phyloP scores from a whole-genome alignment of 1,284 basidiomycete species.

The Leucoagaricus sp. region DNA sequence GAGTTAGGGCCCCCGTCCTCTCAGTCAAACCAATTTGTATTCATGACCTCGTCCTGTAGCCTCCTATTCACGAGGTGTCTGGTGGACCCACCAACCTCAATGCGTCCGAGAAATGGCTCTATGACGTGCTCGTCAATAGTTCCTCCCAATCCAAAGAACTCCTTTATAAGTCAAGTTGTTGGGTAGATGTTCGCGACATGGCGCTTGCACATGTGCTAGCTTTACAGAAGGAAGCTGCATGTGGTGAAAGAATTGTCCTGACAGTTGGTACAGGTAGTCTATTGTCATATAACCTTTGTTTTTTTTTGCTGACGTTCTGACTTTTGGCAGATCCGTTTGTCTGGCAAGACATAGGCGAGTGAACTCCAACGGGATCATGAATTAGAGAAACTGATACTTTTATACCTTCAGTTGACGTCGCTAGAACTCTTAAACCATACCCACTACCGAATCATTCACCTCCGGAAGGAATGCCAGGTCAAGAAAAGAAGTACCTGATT shows the following conservation, averaged over 20 bases:
- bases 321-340: neutral
- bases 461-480: slow-evolving; percentile 12
- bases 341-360: slow-evolving; percentile 18
- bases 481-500: slow-evolving; percentile 5
- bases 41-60: neutral
- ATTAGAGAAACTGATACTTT: neutral
- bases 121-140: slow-evolving; percentile 21
- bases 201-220: slow-evolving; percentile 26
- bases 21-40: no score
- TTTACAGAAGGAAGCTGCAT: slow-evolving; percentile 31
- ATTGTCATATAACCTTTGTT: no score
- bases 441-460: slow-evolving; percentile 8
- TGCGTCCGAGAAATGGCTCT: slow-evolving; percentile 25
- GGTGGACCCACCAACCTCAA: slow-evolving; percentile 20
- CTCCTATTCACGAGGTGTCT: slow-evolving; percentile 14
- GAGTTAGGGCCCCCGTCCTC: no score
- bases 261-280: slow-evolving; percentile 20
- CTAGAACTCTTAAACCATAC: slow-evolving; percentile 12
- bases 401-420: slow-evolving; percentile 15
- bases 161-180: slow-evolving; percentile 22
- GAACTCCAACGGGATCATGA: neutral
- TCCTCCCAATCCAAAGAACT: slow-evolving; percentile 18
- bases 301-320: neutral
- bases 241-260: slow-evolving; percentile 33
- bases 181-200: slow-evolving; percentile 33